These are phyloP conservation scores for Daldinia concentrica DNA, from an alignment of 495 filamentous ascomycete genomes.

Conservation along the genomic window DNA sequence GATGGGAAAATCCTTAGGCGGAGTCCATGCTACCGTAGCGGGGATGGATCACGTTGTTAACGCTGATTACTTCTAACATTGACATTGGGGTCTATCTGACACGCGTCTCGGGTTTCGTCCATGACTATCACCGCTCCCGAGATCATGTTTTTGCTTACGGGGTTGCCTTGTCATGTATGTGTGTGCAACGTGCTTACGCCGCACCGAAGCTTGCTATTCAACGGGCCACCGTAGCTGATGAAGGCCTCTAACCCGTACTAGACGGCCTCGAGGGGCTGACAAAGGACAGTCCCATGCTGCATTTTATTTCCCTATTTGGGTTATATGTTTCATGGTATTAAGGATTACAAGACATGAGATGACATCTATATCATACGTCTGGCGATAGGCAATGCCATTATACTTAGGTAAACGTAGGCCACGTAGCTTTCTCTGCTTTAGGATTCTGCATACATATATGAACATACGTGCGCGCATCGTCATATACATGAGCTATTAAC, in stretches of 20 bases:
- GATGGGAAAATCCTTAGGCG: slow-evolving; percentile 22
- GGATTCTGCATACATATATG: slow-evolving; percentile 10
- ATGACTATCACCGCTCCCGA: slow-evolving; percentile 19
- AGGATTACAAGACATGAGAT: slow-evolving; percentile 13
- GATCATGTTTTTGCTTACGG: slow-evolving; percentile 27
- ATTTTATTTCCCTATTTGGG: slow-evolving; percentile 21
- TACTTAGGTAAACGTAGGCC: slow-evolving; percentile 6
- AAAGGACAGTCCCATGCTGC: slow-evolving; percentile 1
- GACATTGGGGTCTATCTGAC: slow-evolving; percentile 31
- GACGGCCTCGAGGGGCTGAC: not conserved
- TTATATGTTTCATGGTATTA: slow-evolving; percentile 26
- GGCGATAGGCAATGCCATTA: slow-evolving; percentile 12
- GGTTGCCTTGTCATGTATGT: slow-evolving; percentile 18
- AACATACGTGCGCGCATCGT: slow-evolving; percentile 9
- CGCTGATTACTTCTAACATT: slow-evolving; percentile 27
- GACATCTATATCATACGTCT: slow-evolving; percentile 20
- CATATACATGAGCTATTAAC: slow-evolving; percentile 41
- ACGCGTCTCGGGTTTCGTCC: slow-evolving; percentile 33
- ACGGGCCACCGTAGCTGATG: slow-evolving; percentile 3
- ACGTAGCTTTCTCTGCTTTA: slow-evolving; percentile 13
- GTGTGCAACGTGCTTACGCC: slow-evolving; percentile 38
- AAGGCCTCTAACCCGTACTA: not conserved
- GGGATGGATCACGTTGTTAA: slow-evolving; percentile 29
- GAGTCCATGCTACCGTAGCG: slow-evolving; percentile 26
- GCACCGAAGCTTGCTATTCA: slow-evolving; percentile 8